Evolutionary conservation across 352 stramenopile genomes (phyloP), one percentile per base, ranked within the genome.

Genomic region (Globisporangium ultimum): DNA sequence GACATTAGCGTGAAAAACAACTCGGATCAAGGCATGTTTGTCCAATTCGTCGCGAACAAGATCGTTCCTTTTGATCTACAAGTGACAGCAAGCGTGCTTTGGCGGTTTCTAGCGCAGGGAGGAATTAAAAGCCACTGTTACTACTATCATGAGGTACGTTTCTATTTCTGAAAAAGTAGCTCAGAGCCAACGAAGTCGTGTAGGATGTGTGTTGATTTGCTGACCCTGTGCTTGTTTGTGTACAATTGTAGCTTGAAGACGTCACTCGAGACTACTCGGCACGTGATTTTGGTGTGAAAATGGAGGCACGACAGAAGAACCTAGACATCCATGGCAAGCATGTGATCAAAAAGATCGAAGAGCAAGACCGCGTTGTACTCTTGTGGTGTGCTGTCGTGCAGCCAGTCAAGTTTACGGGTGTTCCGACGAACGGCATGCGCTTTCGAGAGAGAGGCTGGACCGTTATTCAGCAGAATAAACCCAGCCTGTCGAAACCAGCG

Each of bases 61-160:
- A 58, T 71, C 52, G 34, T 85, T 36, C 70, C 64, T 7, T 79
- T 77, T 28, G 66, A 71, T 47, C 38, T 78, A 3, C 40, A 59
- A 8, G 61, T 68, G 6, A 66, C 70, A 0, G 50, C 48, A 21
- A 68, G 58, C 8, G 72, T 66, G 2, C 62, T 85, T 13, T 82
- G 72, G 68, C 68, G 71, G 10, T 51, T 72, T 18, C 55, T 80
- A 41, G 67, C 67, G n/a, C 51, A 53, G 21, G 70, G 72, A 51
- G 50, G 66, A 3, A 59, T 67, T 7, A 58, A 59, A 17, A 72
- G 64, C 24, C 58, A 70, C 10, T 69, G 59, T 34, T 74, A 72
- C 51, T 73, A 67, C 52, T 55, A 68, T 22, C 20, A 52, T 18
- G 57, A 58, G 48, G 42, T 58, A 38, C 21, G 40, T 2, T 3